Conservation (phyloP, 176 grass and related monocot genomes). For the Musa beccarii region DNA sequence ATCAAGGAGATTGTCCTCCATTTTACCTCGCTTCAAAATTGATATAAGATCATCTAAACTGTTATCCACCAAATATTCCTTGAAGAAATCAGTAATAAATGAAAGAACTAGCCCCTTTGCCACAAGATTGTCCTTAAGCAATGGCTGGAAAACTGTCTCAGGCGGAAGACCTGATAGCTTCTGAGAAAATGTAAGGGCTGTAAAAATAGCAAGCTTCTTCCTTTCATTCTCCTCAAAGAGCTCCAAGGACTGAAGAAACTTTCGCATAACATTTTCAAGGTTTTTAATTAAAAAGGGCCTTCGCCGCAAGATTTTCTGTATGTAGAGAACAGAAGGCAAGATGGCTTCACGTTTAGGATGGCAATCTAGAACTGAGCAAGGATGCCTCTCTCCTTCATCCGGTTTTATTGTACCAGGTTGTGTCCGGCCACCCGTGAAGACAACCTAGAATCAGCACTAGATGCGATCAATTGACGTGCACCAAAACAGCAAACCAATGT, state of each 20-base stretch:
- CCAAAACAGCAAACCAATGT: background rate
- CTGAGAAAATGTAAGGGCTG: constrained; percentile 95
- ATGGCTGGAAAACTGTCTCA: constrained; percentile 83
- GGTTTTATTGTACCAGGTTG: constrained; percentile 91
- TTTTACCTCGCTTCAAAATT: constrained; percentile 87
- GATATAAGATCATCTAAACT: constrained; percentile 90
- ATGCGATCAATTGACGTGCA: background rate
- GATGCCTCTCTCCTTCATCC: constrained; percentile 84
- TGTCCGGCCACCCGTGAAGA: constrained; percentile 85
- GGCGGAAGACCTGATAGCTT: constrained; percentile 85
- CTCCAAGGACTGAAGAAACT: constrained; percentile 86
- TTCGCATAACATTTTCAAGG: constrained; percentile 96
- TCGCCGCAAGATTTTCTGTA: constrained; percentile 84
- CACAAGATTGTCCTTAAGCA: constrained; percentile 92
- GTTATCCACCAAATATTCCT: constrained; percentile 90
- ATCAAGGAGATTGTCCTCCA: constrained; percentile 89
- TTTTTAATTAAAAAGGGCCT: constrained; percentile 92
- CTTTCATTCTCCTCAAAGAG: constrained; percentile 88
- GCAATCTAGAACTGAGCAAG: constrained; percentile 68
- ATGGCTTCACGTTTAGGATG: constrained; percentile 56
- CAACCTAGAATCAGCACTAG: constrained; percentile 40
- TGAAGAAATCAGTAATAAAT: constrained; percentile 92
- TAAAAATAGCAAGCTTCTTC: constrained; percentile 89
- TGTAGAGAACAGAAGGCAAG: constrained; percentile 80
- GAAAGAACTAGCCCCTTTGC: constrained; percentile 93